Conservation (phyloP, 202 grass and related monocot genomes). For the Panicum hallii region DNA sequence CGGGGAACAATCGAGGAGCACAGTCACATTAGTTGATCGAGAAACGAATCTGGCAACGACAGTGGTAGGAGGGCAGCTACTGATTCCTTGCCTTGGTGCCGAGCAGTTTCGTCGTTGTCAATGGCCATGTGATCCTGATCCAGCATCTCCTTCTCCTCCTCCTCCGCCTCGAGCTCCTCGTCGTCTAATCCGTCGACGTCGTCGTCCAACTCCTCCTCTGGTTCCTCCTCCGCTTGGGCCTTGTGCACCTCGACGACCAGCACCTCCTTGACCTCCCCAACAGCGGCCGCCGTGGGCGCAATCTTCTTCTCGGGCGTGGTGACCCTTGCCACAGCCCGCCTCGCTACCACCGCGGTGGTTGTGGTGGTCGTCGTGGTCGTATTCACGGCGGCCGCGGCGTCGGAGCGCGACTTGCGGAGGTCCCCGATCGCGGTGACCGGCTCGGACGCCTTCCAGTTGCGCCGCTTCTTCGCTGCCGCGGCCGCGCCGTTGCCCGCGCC, state of each 20-base stretch:
- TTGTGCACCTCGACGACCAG: slow-evolving; percentile 57
- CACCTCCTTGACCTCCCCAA: slow-evolving; percentile 60
- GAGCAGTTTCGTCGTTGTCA: slow-evolving; percentile 34
- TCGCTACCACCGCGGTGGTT: slow-evolving; percentile 12
- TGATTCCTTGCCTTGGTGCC: slow-evolving; percentile 53
- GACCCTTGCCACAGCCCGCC: slow-evolving; percentile 46
- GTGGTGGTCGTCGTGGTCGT: neutral
- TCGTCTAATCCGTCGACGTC: slow-evolving; percentile 42
- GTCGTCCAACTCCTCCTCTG: slow-evolving; percentile 43
- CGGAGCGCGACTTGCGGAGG: slow-evolving; percentile 57
- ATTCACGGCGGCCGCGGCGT: neutral
- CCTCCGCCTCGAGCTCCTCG: slow-evolving; percentile 52
- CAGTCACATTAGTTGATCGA: slow-evolving; percentile 3
- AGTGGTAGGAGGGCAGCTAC: neutral
- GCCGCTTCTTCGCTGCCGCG: slow-evolving; percentile 69
- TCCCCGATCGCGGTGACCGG: slow-evolving; percentile 61
- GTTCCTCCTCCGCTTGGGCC: slow-evolving; percentile 24
- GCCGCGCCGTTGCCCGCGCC: neutral
- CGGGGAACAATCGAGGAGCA: slow-evolving; percentile 28
- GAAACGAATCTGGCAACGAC: slow-evolving; percentile 12
- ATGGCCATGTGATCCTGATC: slow-evolving; percentile 60
- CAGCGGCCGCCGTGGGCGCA: neutral
- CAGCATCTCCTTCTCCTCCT: slow-evolving; percentile 53
- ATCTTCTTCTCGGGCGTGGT: slow-evolving; percentile 61
- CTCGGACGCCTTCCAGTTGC: slow-evolving; percentile 76